Conservation (phyloP, 441 rosid species). For the Viola pubescens region DNA sequence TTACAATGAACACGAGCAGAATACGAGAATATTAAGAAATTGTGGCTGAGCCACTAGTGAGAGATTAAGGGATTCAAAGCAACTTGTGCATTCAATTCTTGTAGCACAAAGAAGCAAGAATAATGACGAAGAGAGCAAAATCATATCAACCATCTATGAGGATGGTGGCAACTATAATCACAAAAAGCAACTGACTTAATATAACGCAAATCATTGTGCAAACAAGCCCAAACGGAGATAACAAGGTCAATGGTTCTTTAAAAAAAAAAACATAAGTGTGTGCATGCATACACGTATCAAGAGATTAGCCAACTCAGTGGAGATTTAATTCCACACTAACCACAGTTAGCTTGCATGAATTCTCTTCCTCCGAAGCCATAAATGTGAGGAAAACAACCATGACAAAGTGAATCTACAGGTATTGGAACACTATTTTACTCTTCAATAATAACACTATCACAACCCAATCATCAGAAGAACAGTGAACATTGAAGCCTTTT, state of each 20-base stretch:
- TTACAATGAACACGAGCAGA: not conserved
- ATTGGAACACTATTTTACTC: not conserved
- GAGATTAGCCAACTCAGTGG: not conserved
- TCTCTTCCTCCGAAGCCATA: not conserved
- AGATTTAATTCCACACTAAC: not conserved
- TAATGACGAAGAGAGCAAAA: not conserved
- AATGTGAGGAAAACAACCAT: constrained; percentile 1
- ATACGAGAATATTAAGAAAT: not conserved
- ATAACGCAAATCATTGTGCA: not conserved
- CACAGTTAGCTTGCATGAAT: not conserved
- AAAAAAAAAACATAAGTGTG: not conserved
- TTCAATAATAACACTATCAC: not conserved
- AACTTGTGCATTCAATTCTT: too few species aligned
- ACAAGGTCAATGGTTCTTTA: too few species aligned
- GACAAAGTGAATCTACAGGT: not conserved
- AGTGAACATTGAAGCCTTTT: not conserved
- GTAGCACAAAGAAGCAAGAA: not conserved
- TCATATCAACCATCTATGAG: not conserved
- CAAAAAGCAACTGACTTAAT: not conserved
- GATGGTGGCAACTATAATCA: not conserved
- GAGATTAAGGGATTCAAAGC: too few species aligned
- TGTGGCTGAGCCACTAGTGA: too few species aligned
- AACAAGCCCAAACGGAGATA: not conserved
- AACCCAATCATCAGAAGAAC: not conserved
- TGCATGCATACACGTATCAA: not conserved